Conservation (phyloP, 805 yeast species). For the Candida ascalaphidarum region DNA sequence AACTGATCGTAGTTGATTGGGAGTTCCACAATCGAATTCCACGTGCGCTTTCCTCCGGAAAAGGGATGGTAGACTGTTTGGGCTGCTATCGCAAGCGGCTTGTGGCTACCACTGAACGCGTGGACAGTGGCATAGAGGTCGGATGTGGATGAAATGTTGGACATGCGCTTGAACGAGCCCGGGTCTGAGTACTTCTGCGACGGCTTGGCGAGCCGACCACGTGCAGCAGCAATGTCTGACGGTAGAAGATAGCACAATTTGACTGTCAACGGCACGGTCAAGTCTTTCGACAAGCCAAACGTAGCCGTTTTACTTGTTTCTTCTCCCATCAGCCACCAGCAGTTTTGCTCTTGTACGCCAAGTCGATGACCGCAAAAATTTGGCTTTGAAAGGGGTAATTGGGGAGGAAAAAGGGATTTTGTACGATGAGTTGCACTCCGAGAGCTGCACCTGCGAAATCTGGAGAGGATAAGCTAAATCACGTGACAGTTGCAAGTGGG, state of each 20-base stretch:
- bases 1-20: slow-evolving; percentile 69
- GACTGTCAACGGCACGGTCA: slow-evolving; percentile 21
- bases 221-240: slow-evolving; percentile 3
- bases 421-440: no score
- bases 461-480: no score
- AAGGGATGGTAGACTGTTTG: slow-evolving; percentile 30
- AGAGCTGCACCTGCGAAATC: no score
- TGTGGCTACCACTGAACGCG: slow-evolving; percentile 22
- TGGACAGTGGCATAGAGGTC: slow-evolving; percentile 24
- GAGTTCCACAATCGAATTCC: slow-evolving; percentile 68
- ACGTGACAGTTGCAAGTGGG: no score
- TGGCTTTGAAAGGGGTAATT: no score
- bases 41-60: slow-evolving; percentile 33
- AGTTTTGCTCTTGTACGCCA: no score
- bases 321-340: no score
- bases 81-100: slow-evolving; percentile 19
- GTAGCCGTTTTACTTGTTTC: slow-evolving; percentile 22
- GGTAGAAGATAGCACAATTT: slow-evolving; percentile 23
- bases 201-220: slow-evolving; percentile 10
- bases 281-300: slow-evolving; percentile 32
- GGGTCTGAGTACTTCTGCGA: slow-evolving; percentile 30
- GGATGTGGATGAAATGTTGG: slow-evolving; percentile 22
- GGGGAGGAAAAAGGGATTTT: no score
- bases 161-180: slow-evolving; percentile 21
- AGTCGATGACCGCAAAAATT: no score